phyloP scores from a whole-genome alignment of 2,329 filamentous ascomycete species.

The Botryotinia globosa region DNA sequence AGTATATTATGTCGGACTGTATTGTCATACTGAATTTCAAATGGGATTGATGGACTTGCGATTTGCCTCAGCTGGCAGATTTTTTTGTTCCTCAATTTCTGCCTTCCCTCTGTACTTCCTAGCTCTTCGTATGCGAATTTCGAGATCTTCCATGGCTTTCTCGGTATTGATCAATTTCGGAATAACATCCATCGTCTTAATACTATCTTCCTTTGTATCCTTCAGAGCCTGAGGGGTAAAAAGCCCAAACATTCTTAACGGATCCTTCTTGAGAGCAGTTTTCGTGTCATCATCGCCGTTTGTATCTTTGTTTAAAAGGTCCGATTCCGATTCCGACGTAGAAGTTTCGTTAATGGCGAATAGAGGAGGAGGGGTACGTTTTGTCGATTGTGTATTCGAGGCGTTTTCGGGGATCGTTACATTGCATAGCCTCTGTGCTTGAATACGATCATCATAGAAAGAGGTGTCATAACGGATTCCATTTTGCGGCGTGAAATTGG shows the following conservation, averaged over 20 bases:
- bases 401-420: slow-evolving; percentile 31
- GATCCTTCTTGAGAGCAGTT: slow-evolving; percentile 44
- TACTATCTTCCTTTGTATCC: slow-evolving; percentile 58
- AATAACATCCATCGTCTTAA: slow-evolving; percentile 55
- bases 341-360: not conserved
- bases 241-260: slow-evolving; percentile 56
- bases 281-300: slow-evolving; percentile 5
- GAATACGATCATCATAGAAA: slow-evolving; percentile 72
- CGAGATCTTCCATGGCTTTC: slow-evolving; percentile 60
- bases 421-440: slow-evolving; percentile 51
- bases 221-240: slow-evolving; percentile 48
- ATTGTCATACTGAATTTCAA: not conserved
- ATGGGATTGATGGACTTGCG: not conserved
- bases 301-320: slow-evolving; percentile 3
- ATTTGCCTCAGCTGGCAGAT: not conserved
- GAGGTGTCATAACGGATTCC: slow-evolving; percentile 65
- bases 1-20: not conserved
- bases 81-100: slow-evolving; percentile 10
- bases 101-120: slow-evolving; percentile 40
- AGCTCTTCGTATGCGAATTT: slow-evolving; percentile 63
- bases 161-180: slow-evolving; percentile 56
- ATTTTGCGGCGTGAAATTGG: slow-evolving; percentile 68
- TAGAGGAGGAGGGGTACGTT: slow-evolving; percentile 36
- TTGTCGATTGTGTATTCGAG: slow-evolving; percentile 17
- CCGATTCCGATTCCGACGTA: not conserved